Conservation (phyloP, 2,329 filamentous ascomycete species). For the Arthrobotrys musiformis region DNA sequence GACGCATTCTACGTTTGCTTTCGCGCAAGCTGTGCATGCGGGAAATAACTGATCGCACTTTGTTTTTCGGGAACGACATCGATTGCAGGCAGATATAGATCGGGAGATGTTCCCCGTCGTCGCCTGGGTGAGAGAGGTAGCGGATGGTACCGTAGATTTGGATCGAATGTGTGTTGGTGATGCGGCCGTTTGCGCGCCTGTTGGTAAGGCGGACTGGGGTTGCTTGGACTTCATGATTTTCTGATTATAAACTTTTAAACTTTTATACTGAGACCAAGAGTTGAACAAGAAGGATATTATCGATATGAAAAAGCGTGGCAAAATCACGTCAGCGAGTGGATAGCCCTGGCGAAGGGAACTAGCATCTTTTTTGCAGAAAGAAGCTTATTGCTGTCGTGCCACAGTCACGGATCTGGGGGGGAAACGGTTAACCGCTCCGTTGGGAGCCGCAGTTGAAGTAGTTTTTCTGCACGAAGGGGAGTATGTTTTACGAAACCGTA, state of each 20-base stretch:
- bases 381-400: conserved; percentile 35
- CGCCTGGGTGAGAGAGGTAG: conserved; percentile 45
- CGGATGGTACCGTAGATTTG: conserved; percentile 46
- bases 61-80: conserved; percentile 59
- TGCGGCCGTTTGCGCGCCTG: conserved; percentile 32
- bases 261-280: conserved; percentile 8
- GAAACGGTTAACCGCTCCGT: conserved; percentile 32
- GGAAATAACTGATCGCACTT: conserved; percentile 60
- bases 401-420: conserved; percentile 27
- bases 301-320: conserved; percentile 6
- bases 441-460: conserved; percentile 39
- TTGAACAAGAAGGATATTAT: conserved; percentile 5
- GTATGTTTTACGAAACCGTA: conserved; percentile 32
- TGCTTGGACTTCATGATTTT: conserved; percentile 46
- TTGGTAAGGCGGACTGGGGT: conserved; percentile 24
- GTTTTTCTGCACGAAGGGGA: conserved; percentile 4
- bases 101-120: conserved; percentile 58
- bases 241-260: conserved; percentile 14
- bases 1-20: conserved; percentile 59
- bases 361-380: conserved; percentile 36
- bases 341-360: conserved; percentile 39
- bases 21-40: conserved; percentile 58
- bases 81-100: conserved; percentile 59
- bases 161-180: conserved; percentile 54
- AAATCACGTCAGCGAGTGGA: conserved; percentile 53